Evolutionary conservation across 345 rosid species (phyloP).

Genomic region (Raphanus sativus): DNA sequence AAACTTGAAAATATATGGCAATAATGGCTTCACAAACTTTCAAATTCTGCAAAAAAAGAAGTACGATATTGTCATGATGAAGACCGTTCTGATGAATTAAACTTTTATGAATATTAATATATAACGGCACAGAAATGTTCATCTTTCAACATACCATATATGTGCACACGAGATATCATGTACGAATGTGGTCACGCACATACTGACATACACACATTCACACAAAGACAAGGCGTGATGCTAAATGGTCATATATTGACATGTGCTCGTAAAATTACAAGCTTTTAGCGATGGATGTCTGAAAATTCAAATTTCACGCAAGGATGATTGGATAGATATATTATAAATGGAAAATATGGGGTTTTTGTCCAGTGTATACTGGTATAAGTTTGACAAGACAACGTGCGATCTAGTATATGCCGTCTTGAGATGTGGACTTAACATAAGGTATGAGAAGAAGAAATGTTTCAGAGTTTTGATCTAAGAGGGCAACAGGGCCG

Average conservation of each 20-base stretch:
- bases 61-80: background rate
- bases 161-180: constrained; percentile 21
- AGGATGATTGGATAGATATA: constrained; percentile 35
- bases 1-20: background rate
- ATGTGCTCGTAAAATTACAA: constrained; percentile 21
- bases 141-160: constrained; percentile 27
- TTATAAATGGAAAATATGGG: constrained; percentile 12
- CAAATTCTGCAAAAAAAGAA: background rate
- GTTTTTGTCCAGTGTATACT: constrained; percentile 31
- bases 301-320: constrained; percentile 38
- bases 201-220: background rate
- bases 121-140: background rate
- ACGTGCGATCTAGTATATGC: constrained; percentile 33
- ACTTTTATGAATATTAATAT: background rate
- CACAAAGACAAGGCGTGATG: constrained; percentile 37
- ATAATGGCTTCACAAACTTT: background rate
- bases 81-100: background rate
- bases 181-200: constrained; percentile 28
- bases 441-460: constrained; percentile 29
- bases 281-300: constrained; percentile 30
- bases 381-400: constrained; percentile 39
- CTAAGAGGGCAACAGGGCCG: constrained; percentile 41
- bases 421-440: constrained; percentile 35
- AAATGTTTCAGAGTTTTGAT: constrained; percentile 35
- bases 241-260: constrained; percentile 41